Base-by-base conservation (phyloP, 2,329 filamentous ascomycete genomes). In the Colletotrichum tofieldiae region DNA sequence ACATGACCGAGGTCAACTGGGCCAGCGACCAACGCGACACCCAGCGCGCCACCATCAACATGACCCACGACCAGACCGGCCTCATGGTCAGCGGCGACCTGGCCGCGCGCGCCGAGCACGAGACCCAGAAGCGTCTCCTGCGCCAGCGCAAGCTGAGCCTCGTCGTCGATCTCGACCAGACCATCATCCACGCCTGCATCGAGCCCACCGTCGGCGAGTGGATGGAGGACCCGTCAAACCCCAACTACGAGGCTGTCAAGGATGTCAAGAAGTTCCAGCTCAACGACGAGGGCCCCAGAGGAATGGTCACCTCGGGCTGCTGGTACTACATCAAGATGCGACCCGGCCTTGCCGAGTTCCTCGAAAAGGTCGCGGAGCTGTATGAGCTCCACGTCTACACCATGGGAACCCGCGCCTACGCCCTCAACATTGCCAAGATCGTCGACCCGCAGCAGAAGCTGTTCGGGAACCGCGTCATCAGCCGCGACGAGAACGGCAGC, bases 251-350 rank as follows among this genome's bases (percentile, higher is more conserved):
- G 26, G 94, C 95, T 5, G 92, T 99, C 77, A 95, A 95, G 80
- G 93, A 98, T 74, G 95, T 99, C 49, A 88, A 90, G 77, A 90
- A 91, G 74, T 99, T 99, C 79, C 94, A 98, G 84, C 89, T 99
- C 51, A 89, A 92, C 54, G 96, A 99, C 75, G 95, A 98, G 77
- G 93, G 92, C 0, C 92, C 92, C 2, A 89, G 91, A 32, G 92
- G 92, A 73, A 84, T 89, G 2, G 85, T 88, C 20, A 88, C 90
- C 59, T 65, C 64, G 8, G 92, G 92, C n/a, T 96, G 93, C 80
- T 98, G 93, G 89, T 99, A 99, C 83, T 99, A 98, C 82, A 97
- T 99, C 86, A 99, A 99, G 85, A 91, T 98, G 84, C 94, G 96
- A 45, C 96, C 96, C 0, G 95, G 95, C 3, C 84, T 98, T 62